Conservation (phyloP, 176 grass and related monocot species). For the Canna indica region DNA sequence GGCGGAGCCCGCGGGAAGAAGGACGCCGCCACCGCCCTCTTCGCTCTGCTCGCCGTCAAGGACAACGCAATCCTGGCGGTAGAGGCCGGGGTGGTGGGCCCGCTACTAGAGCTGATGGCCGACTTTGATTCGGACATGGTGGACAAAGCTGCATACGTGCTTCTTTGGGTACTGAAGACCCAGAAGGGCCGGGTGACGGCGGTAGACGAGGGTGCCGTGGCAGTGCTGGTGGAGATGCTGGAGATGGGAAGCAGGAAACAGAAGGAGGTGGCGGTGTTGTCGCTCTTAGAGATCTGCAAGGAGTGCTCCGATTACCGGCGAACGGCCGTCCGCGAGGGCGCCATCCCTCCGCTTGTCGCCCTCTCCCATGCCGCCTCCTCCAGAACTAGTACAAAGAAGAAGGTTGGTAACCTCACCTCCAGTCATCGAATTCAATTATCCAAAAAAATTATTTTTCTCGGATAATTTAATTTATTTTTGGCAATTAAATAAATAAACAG, state of each 20-base stretch:
- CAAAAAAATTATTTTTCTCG: not conserved
- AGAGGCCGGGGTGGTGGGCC: conserved; percentile 43
- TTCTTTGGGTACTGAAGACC: conserved; percentile 37
- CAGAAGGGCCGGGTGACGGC: conserved; percentile 43
- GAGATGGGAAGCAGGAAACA: conserved; percentile 51
- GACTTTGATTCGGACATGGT: conserved; percentile 83
- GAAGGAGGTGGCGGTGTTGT: conserved; percentile 66
- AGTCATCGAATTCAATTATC: not conserved
- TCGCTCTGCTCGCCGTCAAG: conserved; percentile 34
- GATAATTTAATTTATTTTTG: conserved; percentile 10
- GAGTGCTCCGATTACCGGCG: conserved; percentile 46
- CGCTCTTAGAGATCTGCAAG: conserved; percentile 85
- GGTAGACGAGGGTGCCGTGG: conserved; percentile 62
- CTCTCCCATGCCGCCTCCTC: conserved; percentile 58
- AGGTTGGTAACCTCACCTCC: conserved; percentile 28
- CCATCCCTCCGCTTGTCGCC: conserved; percentile 82
- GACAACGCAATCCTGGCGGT: conserved; percentile 62
- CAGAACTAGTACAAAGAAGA: conserved; percentile 31
- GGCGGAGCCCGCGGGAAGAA: conserved; percentile 68
- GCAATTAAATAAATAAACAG: conserved; percentile 27
- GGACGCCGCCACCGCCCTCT: conserved; percentile 81
- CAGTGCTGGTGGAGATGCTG: conserved; percentile 91
- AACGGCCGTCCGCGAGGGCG: conserved; percentile 87
- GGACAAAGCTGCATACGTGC: conserved; percentile 87
- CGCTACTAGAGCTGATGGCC: conserved; percentile 77